Percentiles rank a stretch among this genome's conserved stretches.
phyloP scores from a whole-genome alignment of 2,329 filamentous ascomycete species.

The Colletotrichum filicis region DNA sequence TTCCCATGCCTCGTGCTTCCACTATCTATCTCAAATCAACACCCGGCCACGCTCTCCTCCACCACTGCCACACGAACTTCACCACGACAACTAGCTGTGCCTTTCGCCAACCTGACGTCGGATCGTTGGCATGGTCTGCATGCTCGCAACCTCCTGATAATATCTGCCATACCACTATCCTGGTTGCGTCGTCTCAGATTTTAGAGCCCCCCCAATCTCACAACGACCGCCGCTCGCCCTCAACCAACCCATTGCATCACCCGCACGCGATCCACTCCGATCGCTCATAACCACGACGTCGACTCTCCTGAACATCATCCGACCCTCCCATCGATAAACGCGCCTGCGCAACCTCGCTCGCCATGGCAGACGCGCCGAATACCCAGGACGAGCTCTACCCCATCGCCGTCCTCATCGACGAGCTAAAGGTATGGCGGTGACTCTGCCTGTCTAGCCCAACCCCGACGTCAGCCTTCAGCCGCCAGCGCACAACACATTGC shows the following conservation, averaged over 20 bases:
- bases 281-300: conserved; percentile 34
- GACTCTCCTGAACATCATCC: conserved; percentile 20
- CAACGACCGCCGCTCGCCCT: conserved; percentile 34
- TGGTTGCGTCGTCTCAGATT: conserved; percentile 36
- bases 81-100: conserved; percentile 25
- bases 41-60: conserved; percentile 24
- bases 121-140: conserved; percentile 34
- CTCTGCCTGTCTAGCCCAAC: conserved; percentile 18
- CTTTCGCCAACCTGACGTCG: conserved; percentile 26
- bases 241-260: conserved; percentile 43
- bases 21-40: conserved; percentile 29
- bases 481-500: conserved; percentile 36
- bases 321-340: conserved; percentile 38
- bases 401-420: conserved; percentile 99
- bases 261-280: conserved; percentile 42
- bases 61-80: conserved; percentile 13
- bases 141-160: conserved; percentile 23
- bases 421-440: conserved; percentile 83
- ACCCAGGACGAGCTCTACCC: conserved; percentile 99
- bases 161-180: conserved; percentile 26
- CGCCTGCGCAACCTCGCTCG: conserved; percentile 54
- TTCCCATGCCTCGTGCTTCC: conserved; percentile 29
- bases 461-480: conserved; percentile 34
- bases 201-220: conserved; percentile 34
- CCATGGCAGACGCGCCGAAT: conserved; percentile 89